These are phyloP conservation scores for Ottelia alismoides DNA, from an alignment of 106 monocot genomes.

Conservation along the genomic window DNA sequence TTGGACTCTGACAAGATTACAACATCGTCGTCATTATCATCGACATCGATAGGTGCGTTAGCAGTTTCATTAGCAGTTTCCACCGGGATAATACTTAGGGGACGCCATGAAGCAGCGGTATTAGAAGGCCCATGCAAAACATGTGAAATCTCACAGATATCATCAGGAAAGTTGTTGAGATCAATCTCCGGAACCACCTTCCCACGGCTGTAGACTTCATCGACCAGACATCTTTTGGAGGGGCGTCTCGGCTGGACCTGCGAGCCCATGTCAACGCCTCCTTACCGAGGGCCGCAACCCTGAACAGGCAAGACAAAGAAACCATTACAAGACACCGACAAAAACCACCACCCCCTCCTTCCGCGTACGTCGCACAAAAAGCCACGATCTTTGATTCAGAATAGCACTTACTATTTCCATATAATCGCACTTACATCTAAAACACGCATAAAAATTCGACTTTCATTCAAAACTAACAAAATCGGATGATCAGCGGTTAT, in stretches of 20 bases:
- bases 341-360: too few species aligned
- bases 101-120: not conserved
- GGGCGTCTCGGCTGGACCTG: slow-evolving; percentile 3
- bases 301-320: too few species aligned
- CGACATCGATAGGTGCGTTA: slow-evolving; percentile 6
- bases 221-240: slow-evolving; percentile 1
- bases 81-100: not conserved
- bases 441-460: too few species aligned
- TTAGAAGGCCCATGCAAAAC: slow-evolving; percentile 1
- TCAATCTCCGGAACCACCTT: slow-evolving; percentile 2
- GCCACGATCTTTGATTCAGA: too few species aligned
- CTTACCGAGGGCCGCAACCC: too few species aligned
- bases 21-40: slow-evolving; percentile 12
- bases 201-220: not conserved
- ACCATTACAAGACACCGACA: too few species aligned
- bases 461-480: too few species aligned
- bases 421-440: too few species aligned
- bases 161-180: slow-evolving; percentile 5
- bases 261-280: slow-evolving; percentile 1
- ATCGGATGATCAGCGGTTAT: too few species aligned
- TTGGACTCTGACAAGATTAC: not conserved
- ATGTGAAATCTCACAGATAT: not conserved
- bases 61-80: not conserved
- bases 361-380: too few species aligned
- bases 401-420: too few species aligned